A percentile compares a stretch with the other conserved stretches of the same genome.
phyloP scores from a whole-genome alignment of 2,329 filamentous ascomycete genomes.

The Mariannaea sp. region DNA sequence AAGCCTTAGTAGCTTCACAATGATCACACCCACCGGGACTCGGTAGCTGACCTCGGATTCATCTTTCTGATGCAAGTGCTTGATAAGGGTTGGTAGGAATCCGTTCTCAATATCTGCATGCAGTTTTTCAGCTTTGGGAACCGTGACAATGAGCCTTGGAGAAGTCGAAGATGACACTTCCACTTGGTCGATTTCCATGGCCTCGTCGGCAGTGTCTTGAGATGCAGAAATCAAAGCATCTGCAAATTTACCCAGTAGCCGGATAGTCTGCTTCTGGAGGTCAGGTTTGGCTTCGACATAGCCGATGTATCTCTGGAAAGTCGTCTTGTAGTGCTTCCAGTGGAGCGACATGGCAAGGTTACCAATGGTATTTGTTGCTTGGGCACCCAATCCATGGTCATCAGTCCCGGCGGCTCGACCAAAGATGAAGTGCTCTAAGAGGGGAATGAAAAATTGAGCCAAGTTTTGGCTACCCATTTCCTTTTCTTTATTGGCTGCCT shows the following conservation, averaged over 20 bases:
- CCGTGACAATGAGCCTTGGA: slow-evolving; percentile 62
- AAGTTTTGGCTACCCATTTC: slow-evolving; percentile 77
- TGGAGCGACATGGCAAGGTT: slow-evolving; percentile 76
- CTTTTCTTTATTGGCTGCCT: slow-evolving; percentile 66
- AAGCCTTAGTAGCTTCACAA: slow-evolving; percentile 84
- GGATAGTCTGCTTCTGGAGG: slow-evolving; percentile 82
- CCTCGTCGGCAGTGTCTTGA: slow-evolving; percentile 41
- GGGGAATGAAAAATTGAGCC: slow-evolving; percentile 83
- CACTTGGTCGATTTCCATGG: slow-evolving; percentile 50
- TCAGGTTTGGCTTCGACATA: slow-evolving; percentile 83
- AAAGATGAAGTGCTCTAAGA: slow-evolving; percentile 94
- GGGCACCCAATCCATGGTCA: slow-evolving; percentile 84
- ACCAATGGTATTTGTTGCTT: slow-evolving; percentile 82
- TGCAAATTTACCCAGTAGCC: slow-evolving; percentile 78
- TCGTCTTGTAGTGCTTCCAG: slow-evolving; percentile 87
- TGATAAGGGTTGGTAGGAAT: slow-evolving; percentile 78
- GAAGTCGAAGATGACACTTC: slow-evolving; percentile 34
- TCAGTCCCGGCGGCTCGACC: slow-evolving; percentile 74
- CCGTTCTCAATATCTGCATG: slow-evolving; percentile 72
- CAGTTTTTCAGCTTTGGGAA: slow-evolving; percentile 71
- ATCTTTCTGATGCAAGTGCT: slow-evolving; percentile 91
- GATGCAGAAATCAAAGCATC: slow-evolving; percentile 72
- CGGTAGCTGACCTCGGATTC: slow-evolving; percentile 92
- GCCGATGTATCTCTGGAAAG: slow-evolving; percentile 81
- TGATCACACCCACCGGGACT: slow-evolving; percentile 85